Evolutionary conservation across 2,329 filamentous ascomycete species (phyloP).

Genomic region (Diaporthe eres): DNA sequence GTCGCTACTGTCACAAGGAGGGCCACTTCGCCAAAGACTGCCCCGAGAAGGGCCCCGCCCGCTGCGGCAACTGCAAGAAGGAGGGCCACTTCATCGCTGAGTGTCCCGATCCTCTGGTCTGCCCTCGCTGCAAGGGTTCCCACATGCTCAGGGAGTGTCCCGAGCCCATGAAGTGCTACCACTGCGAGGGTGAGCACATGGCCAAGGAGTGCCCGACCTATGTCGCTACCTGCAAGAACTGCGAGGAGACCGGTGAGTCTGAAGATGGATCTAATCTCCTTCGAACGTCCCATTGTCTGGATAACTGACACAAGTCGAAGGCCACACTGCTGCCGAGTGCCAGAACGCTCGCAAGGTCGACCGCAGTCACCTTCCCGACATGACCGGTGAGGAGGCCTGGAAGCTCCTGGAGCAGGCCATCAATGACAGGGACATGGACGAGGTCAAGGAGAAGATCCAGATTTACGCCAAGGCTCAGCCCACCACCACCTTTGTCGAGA

Average conservation of each 20-base stretch:
- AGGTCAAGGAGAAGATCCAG: constrained; percentile 71
- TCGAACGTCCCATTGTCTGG: not conserved
- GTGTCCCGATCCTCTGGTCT: constrained; percentile 66
- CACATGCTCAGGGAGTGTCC: constrained; percentile 70
- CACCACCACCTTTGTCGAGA: constrained; percentile 68
- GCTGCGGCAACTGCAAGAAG: constrained; percentile 60
- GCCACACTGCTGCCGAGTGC: constrained; percentile 70
- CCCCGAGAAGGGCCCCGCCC: constrained; percentile 52
- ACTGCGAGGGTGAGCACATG: constrained; percentile 68
- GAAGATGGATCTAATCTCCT: not conserved
- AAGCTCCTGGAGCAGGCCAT: constrained; percentile 66
- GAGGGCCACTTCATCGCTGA: constrained; percentile 70
- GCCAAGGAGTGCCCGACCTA: constrained; percentile 64
- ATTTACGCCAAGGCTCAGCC: constrained; percentile 75
- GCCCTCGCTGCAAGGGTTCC: constrained; percentile 61
- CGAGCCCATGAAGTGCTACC: constrained; percentile 48
- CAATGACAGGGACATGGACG: constrained; percentile 70
- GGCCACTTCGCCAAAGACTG: constrained; percentile 70
- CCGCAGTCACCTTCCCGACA: constrained; percentile 62
- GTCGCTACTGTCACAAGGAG: constrained; percentile 60
- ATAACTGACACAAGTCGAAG: constrained; percentile 52
- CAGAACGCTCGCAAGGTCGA: constrained; percentile 72
- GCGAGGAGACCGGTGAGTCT: constrained; percentile 69
- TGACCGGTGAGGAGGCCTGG: constrained; percentile 71
- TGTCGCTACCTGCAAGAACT: constrained; percentile 73